A percentile compares a stretch with the other conserved stretches of the same genome.
These are phyloP conservation scores for Blastocystis sp. DNA, from an alignment of 352 stramenopile genomes.

Conservation along the genomic window DNA sequence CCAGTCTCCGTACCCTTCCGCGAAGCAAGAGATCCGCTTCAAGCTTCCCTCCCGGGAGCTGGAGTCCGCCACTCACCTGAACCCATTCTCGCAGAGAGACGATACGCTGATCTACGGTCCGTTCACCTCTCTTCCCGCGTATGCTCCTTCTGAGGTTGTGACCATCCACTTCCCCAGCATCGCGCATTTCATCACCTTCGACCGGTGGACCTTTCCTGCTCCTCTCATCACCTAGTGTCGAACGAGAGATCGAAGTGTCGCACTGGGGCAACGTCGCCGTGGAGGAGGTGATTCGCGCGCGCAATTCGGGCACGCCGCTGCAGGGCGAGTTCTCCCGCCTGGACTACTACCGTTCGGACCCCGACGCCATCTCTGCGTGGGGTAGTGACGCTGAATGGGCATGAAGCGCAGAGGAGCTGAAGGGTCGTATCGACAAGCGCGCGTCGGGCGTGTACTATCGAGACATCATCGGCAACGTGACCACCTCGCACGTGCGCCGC, in stretches of 20 bases:
- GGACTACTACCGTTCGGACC: constrained; percentile 70
- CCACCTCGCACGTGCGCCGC: constrained; percentile 70
- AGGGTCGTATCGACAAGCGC: constrained; percentile 69
- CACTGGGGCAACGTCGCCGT: constrained; percentile 74
- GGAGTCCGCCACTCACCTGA: neutral
- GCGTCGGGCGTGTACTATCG: constrained; percentile 74
- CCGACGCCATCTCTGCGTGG: neutral
- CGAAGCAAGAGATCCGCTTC: constrained; percentile 3
- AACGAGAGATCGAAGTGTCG: constrained; percentile 74
- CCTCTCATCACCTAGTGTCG: neutral
- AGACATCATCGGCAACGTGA: constrained; percentile 74
- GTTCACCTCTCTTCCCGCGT: neutral
- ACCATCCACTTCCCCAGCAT: constrained; percentile 50
- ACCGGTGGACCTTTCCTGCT: neutral
- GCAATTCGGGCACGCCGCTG: constrained; percentile 71
- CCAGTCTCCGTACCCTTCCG: constrained; percentile 23
- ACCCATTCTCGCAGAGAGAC: neutral
- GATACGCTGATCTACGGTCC: constrained; percentile 10
- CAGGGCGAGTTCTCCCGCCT: constrained; percentile 73
- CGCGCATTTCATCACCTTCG: constrained; percentile 61
- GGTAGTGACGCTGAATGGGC: neutral
- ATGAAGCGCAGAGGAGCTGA: constrained; percentile 49
- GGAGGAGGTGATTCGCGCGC: constrained; percentile 71
- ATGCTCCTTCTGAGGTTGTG: neutral
- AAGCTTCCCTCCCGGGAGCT: neutral